These are phyloP conservation scores for Cyclotella atomus DNA, from an alignment of 108 stramenopile species.

Conservation along the genomic window DNA sequence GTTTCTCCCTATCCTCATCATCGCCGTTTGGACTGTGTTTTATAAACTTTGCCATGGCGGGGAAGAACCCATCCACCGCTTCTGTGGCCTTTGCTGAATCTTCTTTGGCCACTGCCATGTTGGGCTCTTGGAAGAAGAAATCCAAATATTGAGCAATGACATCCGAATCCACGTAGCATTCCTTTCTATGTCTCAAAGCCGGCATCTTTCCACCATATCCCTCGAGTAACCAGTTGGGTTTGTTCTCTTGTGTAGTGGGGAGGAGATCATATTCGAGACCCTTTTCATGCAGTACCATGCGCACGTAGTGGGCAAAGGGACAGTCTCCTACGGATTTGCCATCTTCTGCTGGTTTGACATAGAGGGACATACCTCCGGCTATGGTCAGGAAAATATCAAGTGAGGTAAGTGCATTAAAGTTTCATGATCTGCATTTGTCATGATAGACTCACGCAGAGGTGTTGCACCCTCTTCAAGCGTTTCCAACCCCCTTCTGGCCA, in stretches of 20 bases:
- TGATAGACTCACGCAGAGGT: not conserved
- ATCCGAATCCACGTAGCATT: slow-evolving; percentile 83
- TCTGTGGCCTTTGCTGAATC: slow-evolving; percentile 39
- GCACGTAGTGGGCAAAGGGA: slow-evolving; percentile 84
- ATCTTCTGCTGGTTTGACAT: slow-evolving; percentile 79
- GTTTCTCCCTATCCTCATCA: slow-evolving; percentile 52
- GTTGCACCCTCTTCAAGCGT: slow-evolving; percentile 16
- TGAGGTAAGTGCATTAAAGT: not conserved
- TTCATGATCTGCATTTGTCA: not conserved
- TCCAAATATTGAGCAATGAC: slow-evolving; percentile 85
- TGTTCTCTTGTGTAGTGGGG: slow-evolving; percentile 63
- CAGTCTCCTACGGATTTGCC: slow-evolving; percentile 80
- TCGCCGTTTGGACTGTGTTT: slow-evolving; percentile 74
- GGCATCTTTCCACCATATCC: slow-evolving; percentile 85
- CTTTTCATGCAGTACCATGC: slow-evolving; percentile 83
- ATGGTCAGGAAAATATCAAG: not conserved
- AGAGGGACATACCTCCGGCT: slow-evolving; percentile 87
- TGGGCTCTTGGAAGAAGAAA: slow-evolving; percentile 78
- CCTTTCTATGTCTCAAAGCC: slow-evolving; percentile 80
- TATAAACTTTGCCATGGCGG: slow-evolving; percentile 76
- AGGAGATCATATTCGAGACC: slow-evolving; percentile 69
- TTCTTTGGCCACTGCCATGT: slow-evolving; percentile 27
- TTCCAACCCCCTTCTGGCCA: slow-evolving; percentile 8
- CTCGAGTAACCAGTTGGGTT: slow-evolving; percentile 84
- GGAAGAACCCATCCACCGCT: slow-evolving; percentile 77